Base-by-base conservation (phyloP, 352 stramenopile genomes). In the Aphanomyces cochlioides region DNA sequence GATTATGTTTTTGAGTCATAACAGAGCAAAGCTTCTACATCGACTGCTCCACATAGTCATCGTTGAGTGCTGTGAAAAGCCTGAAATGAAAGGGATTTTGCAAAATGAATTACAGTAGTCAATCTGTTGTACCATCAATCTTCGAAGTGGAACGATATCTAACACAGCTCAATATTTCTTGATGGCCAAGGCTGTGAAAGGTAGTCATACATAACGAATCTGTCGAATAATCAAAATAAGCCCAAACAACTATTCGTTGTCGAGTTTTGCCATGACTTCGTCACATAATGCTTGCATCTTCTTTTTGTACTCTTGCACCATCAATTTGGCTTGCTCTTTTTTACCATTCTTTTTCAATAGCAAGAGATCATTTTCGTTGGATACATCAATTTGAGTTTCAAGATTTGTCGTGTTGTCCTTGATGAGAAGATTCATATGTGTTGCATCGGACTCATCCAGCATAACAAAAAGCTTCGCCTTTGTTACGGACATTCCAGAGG, bases 381-480 rank as follows among this genome's bases (percentile, higher is more conserved):
- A 63, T 19, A 70, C 15, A 43, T 70, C 54, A 28, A 70, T 37
- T 19, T 47, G 13, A 34, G 64, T 63, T 50, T 70, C 64, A 19
- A 37, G n/a, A 13, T 70, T 60, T 37, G 64, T 70, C 39, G 38
- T 61, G 38, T 60, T 37, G 21, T 70, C 64, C 5, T 61, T 56
- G 37, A 70, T 45, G 15, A 54, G n/a, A 12, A 70, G 38, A 34
- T 70, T 70, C 64, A 70, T 70, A 36, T 70, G 64, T 8, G 64
- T 54, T 47, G 53, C 28, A 39, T 61, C 21, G 7, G 39, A 19
- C 2, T 70, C 47, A 45, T 70, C 64, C 21, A 70, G 21, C 47
- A 70, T 61, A 34, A 70, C 43, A 47, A 70, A 61, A 8, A 70
- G 45, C 34, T 70, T 70, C 5, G 43, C 43, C 40, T 70, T 70